Evolutionary conservation across 352 stramenopile genomes (phyloP).

Genomic region (Phytophthora sp.): DNA sequence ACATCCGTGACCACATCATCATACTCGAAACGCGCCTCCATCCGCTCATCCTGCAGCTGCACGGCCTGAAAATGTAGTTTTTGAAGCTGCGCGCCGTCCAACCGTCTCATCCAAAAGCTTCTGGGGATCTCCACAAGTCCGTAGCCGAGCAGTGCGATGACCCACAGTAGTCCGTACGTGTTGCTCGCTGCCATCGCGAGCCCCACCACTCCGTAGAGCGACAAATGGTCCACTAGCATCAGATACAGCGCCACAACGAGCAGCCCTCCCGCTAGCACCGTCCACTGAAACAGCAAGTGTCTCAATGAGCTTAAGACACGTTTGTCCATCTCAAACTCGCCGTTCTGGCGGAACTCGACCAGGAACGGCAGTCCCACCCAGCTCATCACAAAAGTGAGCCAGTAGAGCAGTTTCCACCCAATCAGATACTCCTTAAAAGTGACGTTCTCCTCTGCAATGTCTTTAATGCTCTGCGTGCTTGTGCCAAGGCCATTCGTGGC

Average conservation of each 20-base stretch:
- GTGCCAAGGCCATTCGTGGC: slow-evolving; percentile 37
- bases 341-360: slow-evolving; percentile 63
- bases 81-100: slow-evolving; percentile 46
- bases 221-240: slow-evolving; percentile 65
- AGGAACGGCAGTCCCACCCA: slow-evolving; percentile 72
- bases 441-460: slow-evolving; percentile 2
- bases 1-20: slow-evolving; percentile 59
- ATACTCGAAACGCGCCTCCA: slow-evolving; percentile 66
- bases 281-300: slow-evolving; percentile 65
- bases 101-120: slow-evolving; percentile 48
- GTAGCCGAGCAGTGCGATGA: slow-evolving; percentile 67
- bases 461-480: not conserved
- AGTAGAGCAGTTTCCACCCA: slow-evolving; percentile 69
- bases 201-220: slow-evolving; percentile 47
- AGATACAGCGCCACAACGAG: slow-evolving; percentile 53
- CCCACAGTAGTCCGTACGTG: slow-evolving; percentile 69
- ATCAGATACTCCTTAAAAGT: slow-evolving; percentile 29
- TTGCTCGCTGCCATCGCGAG: slow-evolving; percentile 70
- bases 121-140: slow-evolving; percentile 69
- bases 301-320: slow-evolving; percentile 44
- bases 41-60: slow-evolving; percentile 66
- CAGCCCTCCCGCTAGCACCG: slow-evolving; percentile 37
- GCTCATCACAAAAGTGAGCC: slow-evolving; percentile 66
- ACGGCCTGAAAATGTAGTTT: slow-evolving; percentile 60
- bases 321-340: slow-evolving; percentile 58